Conservation (phyloP, 1,284 basidiomycete species). For the Rhodofomes roseus region DNA sequence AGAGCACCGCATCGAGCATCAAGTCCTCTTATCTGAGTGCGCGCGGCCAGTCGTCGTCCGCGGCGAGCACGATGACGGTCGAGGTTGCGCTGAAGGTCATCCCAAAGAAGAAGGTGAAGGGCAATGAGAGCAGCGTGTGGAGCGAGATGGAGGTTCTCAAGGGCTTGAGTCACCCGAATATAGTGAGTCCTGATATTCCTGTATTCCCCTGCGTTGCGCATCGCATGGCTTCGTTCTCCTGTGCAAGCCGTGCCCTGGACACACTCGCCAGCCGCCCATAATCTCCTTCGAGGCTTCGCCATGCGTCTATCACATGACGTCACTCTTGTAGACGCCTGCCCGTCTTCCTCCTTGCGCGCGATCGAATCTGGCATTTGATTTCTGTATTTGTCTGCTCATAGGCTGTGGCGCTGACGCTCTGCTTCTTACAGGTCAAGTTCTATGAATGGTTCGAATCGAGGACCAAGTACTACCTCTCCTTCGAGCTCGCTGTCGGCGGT, state of each 20-base stretch:
- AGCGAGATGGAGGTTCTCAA: constrained; percentile 88
- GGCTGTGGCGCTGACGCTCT: no score
- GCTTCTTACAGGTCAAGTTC: constrained; percentile 87
- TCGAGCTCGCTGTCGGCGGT: constrained; percentile 88
- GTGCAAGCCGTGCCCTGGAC: no score
- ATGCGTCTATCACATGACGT: background rate
- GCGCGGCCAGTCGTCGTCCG: constrained; percentile 10
- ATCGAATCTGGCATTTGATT: background rate
- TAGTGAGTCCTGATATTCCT: constrained; percentile 49
- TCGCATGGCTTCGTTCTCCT: no score
- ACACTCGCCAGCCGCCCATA: background rate
- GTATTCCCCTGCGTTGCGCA: background rate
- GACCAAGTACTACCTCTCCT: constrained; percentile 87
- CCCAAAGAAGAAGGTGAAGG: constrained; percentile 88
- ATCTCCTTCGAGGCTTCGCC: no score
- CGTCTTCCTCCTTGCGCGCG: background rate
- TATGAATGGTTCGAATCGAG: constrained; percentile 93
- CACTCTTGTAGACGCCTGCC: background rate
- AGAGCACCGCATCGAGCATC: constrained; percentile 15
- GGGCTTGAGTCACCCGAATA: constrained; percentile 84
- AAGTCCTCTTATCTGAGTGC: constrained; percentile 17
- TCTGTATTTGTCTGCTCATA: no score
- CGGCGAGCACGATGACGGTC: constrained; percentile 40
- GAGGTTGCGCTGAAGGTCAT: constrained; percentile 89
- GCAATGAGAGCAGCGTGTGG: constrained; percentile 82